Percentiles rank a stretch among this genome's conserved stretches.
Conservation (phyloP, 495 filamentous ascomycete species). For the Talaromyces thailandensis region DNA sequence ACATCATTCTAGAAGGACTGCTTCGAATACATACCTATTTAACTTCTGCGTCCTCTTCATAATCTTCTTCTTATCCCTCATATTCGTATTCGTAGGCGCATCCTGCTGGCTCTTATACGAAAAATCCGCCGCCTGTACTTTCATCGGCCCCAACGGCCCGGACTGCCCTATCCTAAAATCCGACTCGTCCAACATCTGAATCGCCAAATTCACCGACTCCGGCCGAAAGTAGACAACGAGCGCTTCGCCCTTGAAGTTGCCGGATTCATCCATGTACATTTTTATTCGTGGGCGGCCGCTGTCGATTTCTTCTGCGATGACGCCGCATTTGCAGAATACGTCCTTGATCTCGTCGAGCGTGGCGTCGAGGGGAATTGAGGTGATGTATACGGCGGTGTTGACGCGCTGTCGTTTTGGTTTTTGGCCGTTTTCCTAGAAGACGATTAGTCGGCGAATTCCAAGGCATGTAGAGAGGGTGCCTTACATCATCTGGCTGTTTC, state of each 20-base stretch:
- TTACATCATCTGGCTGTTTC: slow-evolving; percentile 52
- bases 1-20: neutral
- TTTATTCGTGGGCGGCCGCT: slow-evolving; percentile 79
- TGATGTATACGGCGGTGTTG: slow-evolving; percentile 89
- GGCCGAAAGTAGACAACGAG: slow-evolving; percentile 90
- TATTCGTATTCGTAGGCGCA: slow-evolving; percentile 42
- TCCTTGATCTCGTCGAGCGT: slow-evolving; percentile 70
- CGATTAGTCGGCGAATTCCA: slow-evolving; percentile 6
- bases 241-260: slow-evolving; percentile 86
- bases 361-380: slow-evolving; percentile 69
- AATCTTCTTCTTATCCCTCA: slow-evolving; percentile 70
- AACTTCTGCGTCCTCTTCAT: slow-evolving; percentile 82
- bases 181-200: slow-evolving; percentile 85
- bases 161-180: slow-evolving; percentile 61
- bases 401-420: slow-evolving; percentile 56
- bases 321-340: slow-evolving; percentile 78
- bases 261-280: slow-evolving; percentile 76
- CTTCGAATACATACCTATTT: slow-evolving; percentile 42
- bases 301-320: slow-evolving; percentile 92
- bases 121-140: slow-evolving; percentile 74
- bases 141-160: slow-evolving; percentile 55
- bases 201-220: slow-evolving; percentile 80
- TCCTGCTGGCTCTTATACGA: slow-evolving; percentile 74
- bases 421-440: slow-evolving; percentile 27
- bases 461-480: slow-evolving; percentile 14